phyloP scores from a whole-genome alignment of 108 stramenopile species.

The Pseudonitzschia delicatissima region DNA sequence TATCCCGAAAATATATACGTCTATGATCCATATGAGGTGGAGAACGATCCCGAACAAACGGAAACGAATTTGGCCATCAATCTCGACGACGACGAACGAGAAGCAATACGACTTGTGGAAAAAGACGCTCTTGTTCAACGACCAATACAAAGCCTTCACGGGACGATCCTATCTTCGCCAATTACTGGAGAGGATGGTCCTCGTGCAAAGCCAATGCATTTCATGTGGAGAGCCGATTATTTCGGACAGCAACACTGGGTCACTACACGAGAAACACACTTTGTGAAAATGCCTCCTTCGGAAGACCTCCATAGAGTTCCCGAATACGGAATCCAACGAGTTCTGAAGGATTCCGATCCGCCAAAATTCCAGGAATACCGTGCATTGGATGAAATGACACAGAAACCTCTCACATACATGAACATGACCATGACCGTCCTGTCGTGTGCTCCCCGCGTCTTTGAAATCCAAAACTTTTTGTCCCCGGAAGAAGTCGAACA shows the following conservation, averaged over 20 bases:
- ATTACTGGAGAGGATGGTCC: conserved; percentile 43
- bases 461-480: conserved; percentile 86
- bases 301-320: conserved; percentile 35
- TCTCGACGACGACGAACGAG: conserved; percentile 43
- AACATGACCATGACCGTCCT: conserved; percentile 82
- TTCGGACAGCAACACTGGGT: conserved; percentile 87
- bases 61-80: conserved; percentile 44
- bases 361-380: conserved; percentile 63
- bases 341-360: conserved; percentile 47
- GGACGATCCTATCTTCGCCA: conserved; percentile 51
- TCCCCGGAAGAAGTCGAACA: conserved; percentile 76
- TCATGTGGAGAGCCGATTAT: conserved; percentile 74
- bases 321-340: conserved; percentile 31
- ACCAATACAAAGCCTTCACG: conserved; percentile 58
- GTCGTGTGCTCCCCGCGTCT: conserved; percentile 71
- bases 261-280: conserved; percentile 71
- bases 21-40: conserved; percentile 68
- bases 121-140: conserved; percentile 51
- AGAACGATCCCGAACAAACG: conserved; percentile 55
- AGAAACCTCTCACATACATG: conserved; percentile 21
- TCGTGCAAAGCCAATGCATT: conserved; percentile 50
- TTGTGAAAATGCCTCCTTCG: conserved; percentile 39
- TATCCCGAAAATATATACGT: conserved; percentile 54
- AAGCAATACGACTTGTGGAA: conserved; percentile 41
- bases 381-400: conserved; percentile 21